phyloP scores from a whole-genome alignment of 1,284 basidiomycete species.

The Cutaneotrichosporon sp. region DNA sequence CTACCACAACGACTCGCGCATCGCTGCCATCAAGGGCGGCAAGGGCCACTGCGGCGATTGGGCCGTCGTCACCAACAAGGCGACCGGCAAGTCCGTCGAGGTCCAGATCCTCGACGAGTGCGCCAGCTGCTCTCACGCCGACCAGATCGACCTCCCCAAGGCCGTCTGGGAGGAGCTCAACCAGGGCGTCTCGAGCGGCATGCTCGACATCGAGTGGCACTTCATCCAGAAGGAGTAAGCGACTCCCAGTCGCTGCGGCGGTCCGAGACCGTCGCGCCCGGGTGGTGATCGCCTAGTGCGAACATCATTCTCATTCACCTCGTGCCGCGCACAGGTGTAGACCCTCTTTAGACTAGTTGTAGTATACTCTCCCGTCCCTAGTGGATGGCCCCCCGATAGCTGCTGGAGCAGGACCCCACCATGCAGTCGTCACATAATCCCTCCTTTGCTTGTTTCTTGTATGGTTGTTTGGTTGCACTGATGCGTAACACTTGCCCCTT shows the following conservation, averaged over 20 bases:
- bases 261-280: not conserved
- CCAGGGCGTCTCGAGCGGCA: not conserved
- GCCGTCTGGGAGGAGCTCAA: not conserved
- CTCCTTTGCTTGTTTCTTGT: not conserved
- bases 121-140: not conserved
- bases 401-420: not conserved
- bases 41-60: slow-evolving; percentile 1
- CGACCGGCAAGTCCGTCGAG: not conserved
- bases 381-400: not conserved
- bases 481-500: too few relatives aligned
- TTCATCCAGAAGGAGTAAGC: slow-evolving; percentile 6
- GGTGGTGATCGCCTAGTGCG: not conserved
- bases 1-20: not conserved
- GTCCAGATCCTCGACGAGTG: slow-evolving; percentile 6
- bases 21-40: slow-evolving; percentile 8
- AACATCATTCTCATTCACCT: not conserved
- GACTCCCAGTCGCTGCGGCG: not conserved
- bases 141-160: slow-evolving; percentile 4
- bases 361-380: slow-evolving; percentile 8
- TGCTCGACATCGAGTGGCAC: slow-evolving; percentile 1
- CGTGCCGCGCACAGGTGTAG: slow-evolving; percentile 7
- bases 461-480: not conserved
- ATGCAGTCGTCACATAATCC: slow-evolving; percentile 1
- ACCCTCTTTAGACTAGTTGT: slow-evolving; percentile 10
- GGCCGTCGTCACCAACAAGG: not conserved